phyloP scores from a whole-genome alignment of 148 eudicot genomes.

The Suaeda aralocaspica region DNA sequence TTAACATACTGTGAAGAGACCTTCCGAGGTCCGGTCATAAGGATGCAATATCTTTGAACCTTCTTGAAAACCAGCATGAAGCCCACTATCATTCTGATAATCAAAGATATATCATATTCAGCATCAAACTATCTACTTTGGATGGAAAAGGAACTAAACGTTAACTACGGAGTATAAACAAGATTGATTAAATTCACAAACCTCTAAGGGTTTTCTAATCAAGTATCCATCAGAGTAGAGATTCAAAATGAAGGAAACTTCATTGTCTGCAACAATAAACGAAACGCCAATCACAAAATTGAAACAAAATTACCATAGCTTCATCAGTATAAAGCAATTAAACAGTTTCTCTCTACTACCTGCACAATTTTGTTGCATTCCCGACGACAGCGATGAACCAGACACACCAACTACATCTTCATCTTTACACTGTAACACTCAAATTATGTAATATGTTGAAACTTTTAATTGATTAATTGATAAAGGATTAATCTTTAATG shows the following conservation, averaged over 20 bases:
- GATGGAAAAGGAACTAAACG: neutral
- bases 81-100: slow-evolving; percentile 41
- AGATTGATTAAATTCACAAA: slow-evolving; percentile 25
- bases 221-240: slow-evolving; percentile 85
- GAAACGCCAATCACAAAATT: neutral
- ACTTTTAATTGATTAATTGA: neutral
- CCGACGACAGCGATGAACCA: slow-evolving; percentile 35
- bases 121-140: neutral
- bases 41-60: slow-evolving; percentile 67
- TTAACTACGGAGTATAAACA: neutral
- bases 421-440: slow-evolving; percentile 38
- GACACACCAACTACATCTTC: slow-evolving; percentile 40
- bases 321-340: neutral
- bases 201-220: slow-evolving; percentile 72
- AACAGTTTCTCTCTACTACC: slow-evolving; percentile 22
- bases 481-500: neutral
- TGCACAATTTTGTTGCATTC: slow-evolving; percentile 22
- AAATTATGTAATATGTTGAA: neutral
- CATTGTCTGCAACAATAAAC: slow-evolving; percentile 44
- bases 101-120: slow-evolving; percentile 1
- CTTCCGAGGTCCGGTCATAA: slow-evolving; percentile 79
- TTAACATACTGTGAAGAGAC: slow-evolving; percentile 66
- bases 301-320: neutral
- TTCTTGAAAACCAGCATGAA: slow-evolving; percentile 49
- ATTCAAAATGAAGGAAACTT: slow-evolving; percentile 70